These are phyloP conservation scores for Kluyveromyces sp. DNA, from an alignment of 1,139 yeast genomes.

Conservation along the genomic window DNA sequence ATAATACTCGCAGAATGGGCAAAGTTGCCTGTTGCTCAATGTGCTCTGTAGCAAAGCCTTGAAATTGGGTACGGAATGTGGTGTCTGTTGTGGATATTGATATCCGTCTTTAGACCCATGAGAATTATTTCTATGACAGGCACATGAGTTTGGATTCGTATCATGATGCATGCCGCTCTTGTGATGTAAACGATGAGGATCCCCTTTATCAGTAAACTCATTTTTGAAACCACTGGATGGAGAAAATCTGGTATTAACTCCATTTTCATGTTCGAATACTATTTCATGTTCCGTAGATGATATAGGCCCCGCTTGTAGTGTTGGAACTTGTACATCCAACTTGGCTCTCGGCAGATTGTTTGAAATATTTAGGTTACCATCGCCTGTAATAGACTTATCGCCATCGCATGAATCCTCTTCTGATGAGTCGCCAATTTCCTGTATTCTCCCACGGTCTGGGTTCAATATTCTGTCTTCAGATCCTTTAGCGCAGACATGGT, in stretches of 20 bases:
- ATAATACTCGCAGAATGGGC: conserved; percentile 57
- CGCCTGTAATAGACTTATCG: background rate
- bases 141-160: background rate
- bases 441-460: too few species aligned
- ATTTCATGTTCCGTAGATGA: conserved; percentile 3
- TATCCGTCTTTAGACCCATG: background rate
- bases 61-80: conserved; percentile 17
- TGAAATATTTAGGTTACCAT: background rate
- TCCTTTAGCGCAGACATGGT: conserved; percentile 6
- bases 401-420: background rate
- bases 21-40: conserved; percentile 24
- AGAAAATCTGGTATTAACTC: conserved; percentile 1
- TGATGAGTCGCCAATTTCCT: background rate
- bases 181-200: background rate
- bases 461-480: background rate
- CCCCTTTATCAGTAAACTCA: background rate
- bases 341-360: background rate
- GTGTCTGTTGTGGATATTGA: conserved; percentile 10
- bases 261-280: conserved; percentile 4
- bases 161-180: background rate
- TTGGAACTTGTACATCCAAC: background rate
- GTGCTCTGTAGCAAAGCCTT: conserved; percentile 6
- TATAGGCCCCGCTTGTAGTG: background rate
- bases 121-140: background rate
- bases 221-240: background rate